These are phyloP conservation scores for Solanum arcanum DNA, from an alignment of 257 asterid genomes.

Conservation along the genomic window DNA sequence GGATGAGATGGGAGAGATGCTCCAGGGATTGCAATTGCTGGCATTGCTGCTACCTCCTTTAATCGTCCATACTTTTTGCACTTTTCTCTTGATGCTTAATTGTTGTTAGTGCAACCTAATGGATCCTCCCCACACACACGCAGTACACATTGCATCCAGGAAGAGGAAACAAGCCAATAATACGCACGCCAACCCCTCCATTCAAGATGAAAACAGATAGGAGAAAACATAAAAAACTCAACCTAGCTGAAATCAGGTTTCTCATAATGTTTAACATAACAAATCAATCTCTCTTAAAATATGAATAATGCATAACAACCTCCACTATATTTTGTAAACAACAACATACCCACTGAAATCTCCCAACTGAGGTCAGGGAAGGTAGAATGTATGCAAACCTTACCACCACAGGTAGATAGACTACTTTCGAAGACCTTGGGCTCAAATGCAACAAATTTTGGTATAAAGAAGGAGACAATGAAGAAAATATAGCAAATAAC, in stretches of 20 bases:
- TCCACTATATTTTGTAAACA: not conserved
- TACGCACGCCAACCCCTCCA: conserved; percentile 76
- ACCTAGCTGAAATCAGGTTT: conserved; percentile 37
- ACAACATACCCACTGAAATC: not conserved
- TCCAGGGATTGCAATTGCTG: conserved; percentile 76
- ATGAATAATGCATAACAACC: not conserved
- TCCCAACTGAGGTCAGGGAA: not conserved
- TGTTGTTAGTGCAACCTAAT: conserved; percentile 99
- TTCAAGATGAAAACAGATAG: conserved; percentile 43
- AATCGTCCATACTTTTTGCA: conserved; percentile 97
- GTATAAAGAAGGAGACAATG: not conserved
- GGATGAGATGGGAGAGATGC: conserved; percentile 75
- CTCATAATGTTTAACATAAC: not conserved
- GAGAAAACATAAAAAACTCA: conserved; percentile 46
- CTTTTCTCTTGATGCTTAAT: conserved; percentile 88
- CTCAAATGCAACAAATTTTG: not conserved
- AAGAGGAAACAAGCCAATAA: conserved; percentile 59
- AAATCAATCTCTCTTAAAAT: not conserved
- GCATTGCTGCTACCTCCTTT: conserved; percentile 93
- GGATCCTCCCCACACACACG: conserved; percentile 66
- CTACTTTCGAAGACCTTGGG: not conserved
- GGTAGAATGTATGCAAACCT: not conserved
- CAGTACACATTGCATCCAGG: conserved; percentile 70
- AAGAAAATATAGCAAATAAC: not conserved
- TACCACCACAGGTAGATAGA: not conserved